Evolutionary conservation across 352 stramenopile genomes (phyloP), one percentile per base, ranked within the genome.

Genomic region (Phytophthora pistaciae): DNA sequence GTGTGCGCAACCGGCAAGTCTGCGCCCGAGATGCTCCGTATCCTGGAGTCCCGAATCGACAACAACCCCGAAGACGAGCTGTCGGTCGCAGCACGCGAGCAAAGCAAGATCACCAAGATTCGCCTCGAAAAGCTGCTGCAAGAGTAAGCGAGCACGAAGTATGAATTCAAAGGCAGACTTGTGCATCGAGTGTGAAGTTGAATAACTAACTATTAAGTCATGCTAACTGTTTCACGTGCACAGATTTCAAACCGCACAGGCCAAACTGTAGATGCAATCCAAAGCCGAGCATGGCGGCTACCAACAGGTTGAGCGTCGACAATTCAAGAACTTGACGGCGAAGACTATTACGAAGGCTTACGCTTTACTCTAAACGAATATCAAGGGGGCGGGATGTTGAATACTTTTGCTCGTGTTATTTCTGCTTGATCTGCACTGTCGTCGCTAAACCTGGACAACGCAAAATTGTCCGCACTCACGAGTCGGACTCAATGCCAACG

Each of bases 51-150:
- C 7, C 81, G 87, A 1, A 62, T 92, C 13, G 61, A 53, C 33
- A 91, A 92, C 64, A 72, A 52, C 16, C 23, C 65, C 0, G 79
- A 84, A 40, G 61, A 72, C 1, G 87, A 94, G 68, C 74, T 94
- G 5, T 40, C 68, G n/a, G 73, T 92, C 23, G 87, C 87, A 8
- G 84, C 85, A 3, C 72, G 56, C 11, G 87, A 94, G 70, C 87
- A 94, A 65, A 88, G 78, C 81, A 93, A 93, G 74, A 93, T 93
- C 70, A 87, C 85, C 25, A 90, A 90, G 64, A 78, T 93, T 40
- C 84, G 85, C 8, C 79, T 93, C 21, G 57, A 75, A 48, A 94
- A 94, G 62, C 60, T 94, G 36, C 68, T 92, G 49, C 65, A 82
- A 67, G 65, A 91, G 84, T 91, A 87, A 88, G 82, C 40, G 36